Evolutionary conservation across 139 green algal genomes (phyloP).

Genomic region (Ettlia oleoabundans): DNA sequence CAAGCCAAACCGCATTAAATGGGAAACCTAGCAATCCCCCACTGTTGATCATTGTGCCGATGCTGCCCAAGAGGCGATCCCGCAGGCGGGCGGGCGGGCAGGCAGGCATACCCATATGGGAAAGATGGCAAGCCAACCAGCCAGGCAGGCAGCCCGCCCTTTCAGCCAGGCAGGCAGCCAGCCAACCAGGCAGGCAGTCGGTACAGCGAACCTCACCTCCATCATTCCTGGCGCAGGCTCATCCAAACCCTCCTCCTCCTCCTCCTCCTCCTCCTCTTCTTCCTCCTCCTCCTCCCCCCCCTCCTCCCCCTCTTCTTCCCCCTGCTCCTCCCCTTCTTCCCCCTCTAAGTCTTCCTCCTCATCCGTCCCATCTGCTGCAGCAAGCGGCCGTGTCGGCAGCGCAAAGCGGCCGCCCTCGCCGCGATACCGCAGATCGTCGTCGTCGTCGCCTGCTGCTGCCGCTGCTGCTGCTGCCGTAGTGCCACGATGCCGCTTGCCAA

Average conservation of each 20-base stretch:
- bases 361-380: not conserved
- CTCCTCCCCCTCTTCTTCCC: not conserved
- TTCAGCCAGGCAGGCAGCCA: too few species aligned
- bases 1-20: too few species aligned
- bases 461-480: not conserved
- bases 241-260: not conserved
- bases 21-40: too few species aligned
- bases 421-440: not conserved
- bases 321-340: too few species aligned
- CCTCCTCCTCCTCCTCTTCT: not conserved
- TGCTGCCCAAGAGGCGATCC: too few species aligned
- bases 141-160: not conserved
- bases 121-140: not conserved
- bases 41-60: too few species aligned
- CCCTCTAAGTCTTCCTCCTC: not conserved
- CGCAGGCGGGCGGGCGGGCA: too few species aligned
- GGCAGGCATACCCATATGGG: too few species aligned
- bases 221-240: not conserved
- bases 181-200: not conserved
- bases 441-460: not conserved
- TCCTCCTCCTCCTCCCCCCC: not conserved
- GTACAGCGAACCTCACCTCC: not conserved
- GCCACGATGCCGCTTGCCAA: conserved; percentile 2
- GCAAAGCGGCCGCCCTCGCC: not conserved
- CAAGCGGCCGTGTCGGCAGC: not conserved